Base-by-base conservation (phyloP, 345 rosid species). In the Toxicodendron radicans region DNA sequence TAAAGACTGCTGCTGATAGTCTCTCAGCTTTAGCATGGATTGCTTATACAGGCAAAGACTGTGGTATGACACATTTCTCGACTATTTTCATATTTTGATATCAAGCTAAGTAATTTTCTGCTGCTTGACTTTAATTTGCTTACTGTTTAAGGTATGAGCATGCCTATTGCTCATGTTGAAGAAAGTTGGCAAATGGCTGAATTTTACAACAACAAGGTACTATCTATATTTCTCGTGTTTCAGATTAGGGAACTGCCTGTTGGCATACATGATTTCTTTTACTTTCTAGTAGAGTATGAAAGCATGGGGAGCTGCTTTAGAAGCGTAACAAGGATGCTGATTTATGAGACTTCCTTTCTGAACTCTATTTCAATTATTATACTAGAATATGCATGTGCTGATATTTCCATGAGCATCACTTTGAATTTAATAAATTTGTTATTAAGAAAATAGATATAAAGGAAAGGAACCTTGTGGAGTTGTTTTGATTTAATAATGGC, bases 181-280 rank as follows among this genome's bases (percentile, higher is more conserved):
- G 99, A 96, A 80, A 90, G 98, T 81, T 96, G 98, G 99, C 97
- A 96, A 80, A 88, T 84, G 90, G 97, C 98, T 74, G 99, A 96
- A 77, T 96, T 96, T 86, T 96, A 96, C 88, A 90, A 76, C 76
- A 96, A 96, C 76, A 96, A 96, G 99, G 99, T 96, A 80, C 74
- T 63, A 46, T 10, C 18, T 57, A 10, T 45, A 46, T 58, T 73
- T 70, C 18, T 61, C n/a, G 63, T 32, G 16, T 53, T 30, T 63
- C 59, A 61, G 27, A 38, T 33, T 41, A 20, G 10, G 9, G 68
- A 73, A 30, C 46, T 76, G 41, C 13, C 68, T 43, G 58, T 35
- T 51, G 17, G 41, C 43, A 7, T 69, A 24, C 60, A 24, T 74
- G 30, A 27, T 74, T 10, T 68, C 18, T n/a, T 14, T 65, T 69